Evolutionary conservation across 1,284 basidiomycete genomes (phyloP).

Genomic region (Inonotus hispidus): DNA sequence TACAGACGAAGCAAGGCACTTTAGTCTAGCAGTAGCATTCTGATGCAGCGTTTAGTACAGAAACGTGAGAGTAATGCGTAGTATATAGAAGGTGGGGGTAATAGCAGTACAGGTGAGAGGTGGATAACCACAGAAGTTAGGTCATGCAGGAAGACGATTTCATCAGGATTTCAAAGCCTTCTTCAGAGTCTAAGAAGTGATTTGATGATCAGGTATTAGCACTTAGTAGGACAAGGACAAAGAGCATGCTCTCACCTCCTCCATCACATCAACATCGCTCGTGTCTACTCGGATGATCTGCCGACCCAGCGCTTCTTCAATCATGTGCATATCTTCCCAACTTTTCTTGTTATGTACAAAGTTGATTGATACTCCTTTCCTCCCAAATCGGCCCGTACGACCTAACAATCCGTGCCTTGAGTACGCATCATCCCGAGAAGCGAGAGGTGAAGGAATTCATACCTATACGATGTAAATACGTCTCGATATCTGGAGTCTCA

Average conservation of each 20-base stretch:
- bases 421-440: background rate
- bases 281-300: constrained; percentile 80
- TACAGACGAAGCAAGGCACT: background rate
- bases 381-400: constrained; percentile 91
- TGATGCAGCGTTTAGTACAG: background rate
- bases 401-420: constrained; percentile 41
- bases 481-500: constrained; percentile 85
- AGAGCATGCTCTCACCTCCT: constrained; percentile 49
- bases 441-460: constrained; percentile 26
- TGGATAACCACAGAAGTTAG: background rate
- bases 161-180: constrained; percentile 54
- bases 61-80: background rate
- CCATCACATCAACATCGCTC: constrained; percentile 84
- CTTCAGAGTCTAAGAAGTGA: constrained; percentile 58
- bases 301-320: constrained; percentile 72
- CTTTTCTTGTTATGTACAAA: constrained; percentile 88
- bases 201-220: background rate
- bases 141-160: background rate
- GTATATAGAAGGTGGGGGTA: background rate
- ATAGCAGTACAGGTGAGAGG: background rate
- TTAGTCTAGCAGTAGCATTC: background rate
- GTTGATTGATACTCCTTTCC: constrained; percentile 94
- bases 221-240: background rate
- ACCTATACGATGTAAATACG: constrained; percentile 98
- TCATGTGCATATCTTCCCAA: constrained; percentile 80